Evolutionary conservation across 139 green algal species (phyloP), one percentile per base, ranked within the genome.

Genomic region (Auxenochlorella pyrenoidosa): DNA sequence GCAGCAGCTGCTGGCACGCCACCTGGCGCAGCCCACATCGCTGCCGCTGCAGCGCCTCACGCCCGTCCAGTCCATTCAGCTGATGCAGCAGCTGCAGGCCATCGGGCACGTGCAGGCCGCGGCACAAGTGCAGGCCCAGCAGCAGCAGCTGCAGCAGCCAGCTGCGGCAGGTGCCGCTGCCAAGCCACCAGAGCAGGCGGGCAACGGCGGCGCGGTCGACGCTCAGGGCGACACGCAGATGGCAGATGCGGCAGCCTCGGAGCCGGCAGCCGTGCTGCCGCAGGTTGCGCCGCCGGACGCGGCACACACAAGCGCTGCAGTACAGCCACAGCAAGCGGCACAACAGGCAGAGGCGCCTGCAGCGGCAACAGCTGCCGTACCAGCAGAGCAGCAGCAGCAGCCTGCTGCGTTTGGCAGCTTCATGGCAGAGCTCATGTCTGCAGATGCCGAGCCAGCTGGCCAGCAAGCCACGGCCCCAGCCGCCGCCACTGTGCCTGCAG

Each of bases 31-130:
- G 84, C 75, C 75, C 41, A 54, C 81, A 36, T 59, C 83, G 44
- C 80, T 91, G 85, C 88, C 88, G 19, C 75, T 91, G 44, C 88
- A 89, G 40, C 85, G 88, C 32, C 85, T 91, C 40, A 88, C 85
- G 32, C 84, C 75, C 24, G 78, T 76, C 59, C 88, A 91, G 84
- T 88, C 86, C n/a, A 76, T 86, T 28, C 88, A 91, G 85, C 79
- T 89, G 47, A 87, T 75, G 70, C 83, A 82, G 47, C 70, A 82
- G 83, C 34, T 87, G 83, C 70, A 77, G 24, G 36, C 83, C 8
- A 30, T 54, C 0, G 43, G 32, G n/a, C 43, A 66, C 41, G 28
- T 54, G 32, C 66, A 86, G 15, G 81, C 65, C 3, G 65, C 58
- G 54, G 75, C 75, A 13, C 75, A 84, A 3, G 36, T 34, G 79